Evolutionary conservation across 352 stramenopile genomes (phyloP).

Genomic region (Phytophthora capsici): DNA sequence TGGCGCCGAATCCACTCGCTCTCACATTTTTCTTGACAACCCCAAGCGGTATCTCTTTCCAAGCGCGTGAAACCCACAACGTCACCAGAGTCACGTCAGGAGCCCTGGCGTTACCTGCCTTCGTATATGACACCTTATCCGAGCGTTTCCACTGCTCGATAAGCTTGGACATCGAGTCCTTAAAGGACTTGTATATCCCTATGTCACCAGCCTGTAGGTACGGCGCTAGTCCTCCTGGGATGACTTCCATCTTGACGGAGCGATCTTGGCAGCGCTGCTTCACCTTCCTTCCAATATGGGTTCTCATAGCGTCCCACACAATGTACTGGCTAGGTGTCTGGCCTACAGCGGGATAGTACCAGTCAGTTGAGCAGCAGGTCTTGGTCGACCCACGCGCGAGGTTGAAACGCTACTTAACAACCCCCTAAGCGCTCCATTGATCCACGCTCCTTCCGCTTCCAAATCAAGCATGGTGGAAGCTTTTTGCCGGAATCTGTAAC

Average conservation of each 20-base stretch:
- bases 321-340: not conserved
- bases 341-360: too few species aligned
- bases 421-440: not conserved
- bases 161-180: not conserved
- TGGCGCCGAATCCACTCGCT: not conserved
- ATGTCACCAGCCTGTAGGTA: too few species aligned
- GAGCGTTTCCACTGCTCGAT: not conserved
- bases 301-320: not conserved
- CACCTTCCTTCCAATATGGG: not conserved
- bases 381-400: conserved; percentile 17
- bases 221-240: not conserved
- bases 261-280: not conserved
- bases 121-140: not conserved
- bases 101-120: not conserved
- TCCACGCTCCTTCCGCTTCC: conserved; percentile 6
- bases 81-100: not conserved
- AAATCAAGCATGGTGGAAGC: conserved; percentile 2
- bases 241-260: not conserved
- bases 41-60: not conserved
- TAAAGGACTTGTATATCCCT: not conserved
- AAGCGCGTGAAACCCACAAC: not conserved
- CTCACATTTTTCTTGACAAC: not conserved
- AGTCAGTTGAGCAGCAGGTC: not conserved
- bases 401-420: conserved; percentile 4
- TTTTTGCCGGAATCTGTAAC: conserved; percentile 10